Percentiles rank a stretch among this genome's conserved stretches.
Conservation (phyloP, 169 alveolate species). For the Theileria annulata region DNA sequence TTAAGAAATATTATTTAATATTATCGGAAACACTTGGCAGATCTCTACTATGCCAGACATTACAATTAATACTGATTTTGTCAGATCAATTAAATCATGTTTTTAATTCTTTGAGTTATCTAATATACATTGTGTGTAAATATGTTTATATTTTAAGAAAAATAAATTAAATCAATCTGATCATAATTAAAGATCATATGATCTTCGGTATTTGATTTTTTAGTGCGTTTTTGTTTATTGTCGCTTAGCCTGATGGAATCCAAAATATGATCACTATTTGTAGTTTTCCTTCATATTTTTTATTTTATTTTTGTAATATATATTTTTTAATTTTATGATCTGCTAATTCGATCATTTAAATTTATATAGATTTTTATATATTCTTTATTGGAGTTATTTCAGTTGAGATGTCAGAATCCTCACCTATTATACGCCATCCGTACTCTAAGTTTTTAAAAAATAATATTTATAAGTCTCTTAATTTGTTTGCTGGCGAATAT, state of each 20-base stretch:
- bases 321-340: slow-evolving; percentile 2
- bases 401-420: slow-evolving; percentile 23
- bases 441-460: slow-evolving; percentile 22
- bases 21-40: background rate
- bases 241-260: slow-evolving; percentile 18
- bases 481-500: slow-evolving; percentile 61
- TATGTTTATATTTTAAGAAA: slow-evolving; percentile 1
- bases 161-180: background rate
- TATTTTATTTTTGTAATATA: background rate
- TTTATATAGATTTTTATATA: background rate
- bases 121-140: slow-evolving; percentile 27
- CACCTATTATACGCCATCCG: slow-evolving; percentile 4
- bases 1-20: background rate
- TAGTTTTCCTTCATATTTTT: background rate
- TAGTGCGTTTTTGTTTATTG: background rate
- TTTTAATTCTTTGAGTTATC: background rate
- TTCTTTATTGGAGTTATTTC: slow-evolving; percentile 1
- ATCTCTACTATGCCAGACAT: background rate
- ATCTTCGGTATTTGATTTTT: slow-evolving; percentile 4
- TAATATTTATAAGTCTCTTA: slow-evolving; percentile 52
- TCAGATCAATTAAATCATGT: background rate
- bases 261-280: slow-evolving; percentile 1
- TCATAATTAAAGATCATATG: background rate
- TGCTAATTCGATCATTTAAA: background rate
- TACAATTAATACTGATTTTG: background rate